Evolutionary conservation across 257 asterid species (phyloP), one percentile per base, ranked within the genome.

Genomic region (Scutellaria minor): DNA sequence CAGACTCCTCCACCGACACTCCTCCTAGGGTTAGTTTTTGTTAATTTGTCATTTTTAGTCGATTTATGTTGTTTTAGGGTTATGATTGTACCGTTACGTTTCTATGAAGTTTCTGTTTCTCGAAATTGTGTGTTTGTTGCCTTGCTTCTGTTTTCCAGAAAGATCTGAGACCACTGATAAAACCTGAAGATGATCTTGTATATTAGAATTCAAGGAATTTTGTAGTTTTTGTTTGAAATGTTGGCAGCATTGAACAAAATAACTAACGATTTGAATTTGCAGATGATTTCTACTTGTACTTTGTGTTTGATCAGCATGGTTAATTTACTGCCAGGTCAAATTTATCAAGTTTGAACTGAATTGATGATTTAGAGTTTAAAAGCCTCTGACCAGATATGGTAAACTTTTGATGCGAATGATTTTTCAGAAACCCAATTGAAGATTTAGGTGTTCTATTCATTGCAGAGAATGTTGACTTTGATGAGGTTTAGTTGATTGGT

Each of bases 21-120:
- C 89, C 97, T 77, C 86, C 88, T 74, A 89, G 76, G 95, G 98
- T 90, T 77, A 41, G 82, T 78, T 63, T 7, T 51, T 67, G 9
- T 41, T 15, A 40, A 62, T 59, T 7, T 47, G 10, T 11, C 44
- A 14, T 54, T 62, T 48, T 15, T 58, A 41, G 15, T 57, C 10
- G 41, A 73, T 73, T 65, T 54, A 0, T 54, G 13, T 52, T 60
- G 63, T 64, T 71, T 73, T 55, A 64, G 55, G 48, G 66, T 77
- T 83, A 71, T 72, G 56, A 73, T 77, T 58, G 37, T 46, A n/a
- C 73, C 57, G 35, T 18, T 18, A 22, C 56, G 62, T 66, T 14
- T 52, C 39, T 50, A 47, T 67, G 56, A 41, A 44, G 53, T 9
- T 42, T 44, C 4, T 51, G 11, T 27, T 44, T 46, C 44, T 15